These are phyloP conservation scores for Cutaneotrichosporon sp. DNA, from an alignment of 1,284 basidiomycete genomes.

Conservation along the genomic window DNA sequence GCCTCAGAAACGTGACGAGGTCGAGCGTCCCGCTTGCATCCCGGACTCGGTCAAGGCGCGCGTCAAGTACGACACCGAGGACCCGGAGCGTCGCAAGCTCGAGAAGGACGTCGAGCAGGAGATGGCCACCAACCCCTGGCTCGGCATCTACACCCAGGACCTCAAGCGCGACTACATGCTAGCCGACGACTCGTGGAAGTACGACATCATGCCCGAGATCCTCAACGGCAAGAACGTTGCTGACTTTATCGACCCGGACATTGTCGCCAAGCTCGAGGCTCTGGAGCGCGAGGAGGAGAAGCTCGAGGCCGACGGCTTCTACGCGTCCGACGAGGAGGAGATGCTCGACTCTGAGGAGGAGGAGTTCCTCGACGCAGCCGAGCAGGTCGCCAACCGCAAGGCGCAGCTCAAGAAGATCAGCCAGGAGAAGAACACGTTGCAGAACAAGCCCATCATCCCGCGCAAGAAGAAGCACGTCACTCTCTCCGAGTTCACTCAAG, in stretches of 20 bases:
- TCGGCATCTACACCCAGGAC: conserved; percentile 87
- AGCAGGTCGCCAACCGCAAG: conserved; percentile 64
- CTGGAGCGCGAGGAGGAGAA: conserved; percentile 96
- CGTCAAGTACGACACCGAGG: conserved; percentile 82
- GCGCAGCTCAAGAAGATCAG: conserved; percentile 69
- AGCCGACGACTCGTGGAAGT: conserved; percentile 90
- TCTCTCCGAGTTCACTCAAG: conserved; percentile 77
- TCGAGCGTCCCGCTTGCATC: conserved; percentile 79
- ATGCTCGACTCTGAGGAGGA: conserved; percentile 92
- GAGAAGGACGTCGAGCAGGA: conserved; percentile 72
- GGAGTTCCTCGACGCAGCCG: conserved; percentile 67
- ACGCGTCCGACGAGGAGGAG: conserved; percentile 79
- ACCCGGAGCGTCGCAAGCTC: conserved; percentile 69
- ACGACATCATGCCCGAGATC: conserved; percentile 93
- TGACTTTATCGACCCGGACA: conserved; percentile 99
- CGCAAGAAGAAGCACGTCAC: conserved; percentile 83
- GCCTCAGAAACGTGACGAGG: conserved; percentile 80
- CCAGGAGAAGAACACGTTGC: conserved; percentile 82
- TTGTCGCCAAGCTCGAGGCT: conserved; percentile 92
- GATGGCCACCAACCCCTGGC: conserved; percentile 68
- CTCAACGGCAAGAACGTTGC: conserved; percentile 98
- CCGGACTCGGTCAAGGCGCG: conserved; percentile 71
- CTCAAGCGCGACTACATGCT: conserved; percentile 81
- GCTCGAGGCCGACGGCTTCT: conserved; percentile 91
- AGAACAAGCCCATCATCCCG: conserved; percentile 79